Conservation (phyloP, 148 eudicot genomes). For the Chenopodium suecicum region DNA sequence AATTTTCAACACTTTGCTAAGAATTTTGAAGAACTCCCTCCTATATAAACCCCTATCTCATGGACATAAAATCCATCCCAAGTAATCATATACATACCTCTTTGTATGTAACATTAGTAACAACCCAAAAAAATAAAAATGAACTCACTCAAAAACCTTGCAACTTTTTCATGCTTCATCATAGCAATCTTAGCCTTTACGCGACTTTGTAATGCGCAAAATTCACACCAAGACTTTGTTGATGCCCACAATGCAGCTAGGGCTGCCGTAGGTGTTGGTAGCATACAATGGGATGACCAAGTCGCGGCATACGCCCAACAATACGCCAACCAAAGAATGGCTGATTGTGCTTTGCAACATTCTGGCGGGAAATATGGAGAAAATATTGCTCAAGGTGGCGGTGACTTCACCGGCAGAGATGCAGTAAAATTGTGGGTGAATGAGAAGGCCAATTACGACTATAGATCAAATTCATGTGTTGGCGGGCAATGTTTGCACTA, state of each 20-base stretch:
- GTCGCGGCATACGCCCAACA: conserved; percentile 33
- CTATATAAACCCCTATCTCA: too few species aligned
- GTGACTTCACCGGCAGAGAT: background rate
- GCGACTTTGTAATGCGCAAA: conserved; percentile 30
- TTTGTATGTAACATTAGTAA: too few species aligned
- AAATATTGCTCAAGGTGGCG: conserved; percentile 11
- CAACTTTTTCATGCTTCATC: background rate
- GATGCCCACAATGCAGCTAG: conserved; percentile 35
- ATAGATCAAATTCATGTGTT: conserved; percentile 34
- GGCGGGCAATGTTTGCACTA: conserved; percentile 18
- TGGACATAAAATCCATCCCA: too few species aligned
- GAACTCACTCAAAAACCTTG: background rate
- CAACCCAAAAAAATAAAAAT: background rate
- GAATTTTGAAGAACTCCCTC: too few species aligned
- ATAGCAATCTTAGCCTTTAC: conserved; percentile 6
- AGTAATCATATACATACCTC: too few species aligned
- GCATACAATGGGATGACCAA: conserved; percentile 24
- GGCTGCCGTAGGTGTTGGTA: conserved; percentile 28
- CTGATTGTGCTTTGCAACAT: conserved; percentile 28
- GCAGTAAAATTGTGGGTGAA: conserved; percentile 31
- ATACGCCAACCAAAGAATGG: conserved; percentile 29
- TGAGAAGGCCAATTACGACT: conserved; percentile 30
- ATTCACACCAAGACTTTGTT: conserved; percentile 33
- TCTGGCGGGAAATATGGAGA: conserved; percentile 23
- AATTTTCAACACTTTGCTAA: too few species aligned